Conservation (phyloP, 768 basidiomycete species). For the Tylopilus cervinicoccineus region DNA sequence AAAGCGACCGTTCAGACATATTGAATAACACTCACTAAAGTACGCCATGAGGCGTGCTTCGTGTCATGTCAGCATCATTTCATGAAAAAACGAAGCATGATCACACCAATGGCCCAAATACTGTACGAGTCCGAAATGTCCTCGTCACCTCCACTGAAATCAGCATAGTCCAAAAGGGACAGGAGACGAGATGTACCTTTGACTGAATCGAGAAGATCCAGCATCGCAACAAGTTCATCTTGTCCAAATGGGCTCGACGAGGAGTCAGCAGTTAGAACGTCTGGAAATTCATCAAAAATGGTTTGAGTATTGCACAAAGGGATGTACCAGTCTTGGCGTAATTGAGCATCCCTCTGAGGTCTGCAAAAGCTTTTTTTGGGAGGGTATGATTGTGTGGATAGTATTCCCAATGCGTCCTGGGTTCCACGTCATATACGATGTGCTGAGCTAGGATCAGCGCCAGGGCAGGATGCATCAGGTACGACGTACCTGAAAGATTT, state of each 20-base stretch:
- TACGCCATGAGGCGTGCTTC: constrained; percentile 11
- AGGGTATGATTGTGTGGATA: constrained; percentile 7
- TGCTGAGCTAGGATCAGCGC: not conserved
- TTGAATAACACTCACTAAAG: constrained; percentile 6
- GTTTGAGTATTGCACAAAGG: not conserved
- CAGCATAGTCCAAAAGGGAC: not conserved
- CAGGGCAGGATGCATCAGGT: not conserved
- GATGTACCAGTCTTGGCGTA: constrained; percentile 10
- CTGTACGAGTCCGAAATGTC: not conserved
- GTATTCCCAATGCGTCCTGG: constrained; percentile 17
- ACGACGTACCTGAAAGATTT: not conserved
- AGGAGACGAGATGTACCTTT: not conserved
- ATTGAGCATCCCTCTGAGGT: constrained; percentile 16
- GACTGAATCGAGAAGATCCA: constrained; percentile 15
- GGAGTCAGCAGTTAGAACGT: constrained; percentile 16
- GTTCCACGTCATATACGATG: not conserved
- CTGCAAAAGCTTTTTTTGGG: constrained; percentile 2
- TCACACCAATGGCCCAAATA: constrained; percentile 17
- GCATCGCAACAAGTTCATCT: constrained; percentile 9
- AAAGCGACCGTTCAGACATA: not conserved
- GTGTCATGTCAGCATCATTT: not conserved
- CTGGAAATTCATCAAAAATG: not conserved
- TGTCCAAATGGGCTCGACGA: constrained; percentile 14
- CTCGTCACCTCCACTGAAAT: not conserved
- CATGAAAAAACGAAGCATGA: not conserved